A percentile compares a stretch with the other conserved stretches of the same genome.
Evolutionary conservation across 1,284 basidiomycete genomes (phyloP).

Genomic region (Melampsora abietis-canadensis): DNA sequence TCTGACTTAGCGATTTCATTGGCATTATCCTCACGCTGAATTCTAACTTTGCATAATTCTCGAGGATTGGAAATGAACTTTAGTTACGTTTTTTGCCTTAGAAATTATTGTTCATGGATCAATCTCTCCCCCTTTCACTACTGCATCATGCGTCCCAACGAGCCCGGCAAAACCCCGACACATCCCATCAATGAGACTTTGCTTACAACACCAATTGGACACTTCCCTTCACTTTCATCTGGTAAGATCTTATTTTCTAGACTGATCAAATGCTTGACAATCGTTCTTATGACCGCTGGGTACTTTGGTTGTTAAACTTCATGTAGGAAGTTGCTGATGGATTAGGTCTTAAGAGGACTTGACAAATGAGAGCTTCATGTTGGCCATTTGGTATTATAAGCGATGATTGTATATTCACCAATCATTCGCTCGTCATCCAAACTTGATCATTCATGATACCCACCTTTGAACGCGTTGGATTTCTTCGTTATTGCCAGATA

Average conservation of each 20-base stretch:
- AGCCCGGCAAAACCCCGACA: too few relatives aligned
- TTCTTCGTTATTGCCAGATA: slow-evolving; percentile 37
- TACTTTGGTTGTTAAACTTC: too few relatives aligned
- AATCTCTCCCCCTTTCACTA: too few relatives aligned
- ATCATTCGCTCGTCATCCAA: slow-evolving; percentile 34
- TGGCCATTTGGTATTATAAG: slow-evolving; percentile 33
- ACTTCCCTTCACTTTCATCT: slow-evolving; percentile 38
- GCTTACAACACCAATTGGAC: slow-evolving; percentile 14
- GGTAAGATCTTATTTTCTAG: slow-evolving; percentile 7
- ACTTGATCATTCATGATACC: neutral
- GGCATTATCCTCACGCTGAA: too few relatives aligned
- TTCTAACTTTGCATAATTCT: too few relatives aligned
- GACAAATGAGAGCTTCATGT: slow-evolving; percentile 41
- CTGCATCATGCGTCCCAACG: too few relatives aligned
- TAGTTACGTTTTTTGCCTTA: too few relatives aligned
- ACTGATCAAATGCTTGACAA: neutral
- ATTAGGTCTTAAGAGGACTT: slow-evolving; percentile 25
- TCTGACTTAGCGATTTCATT: too few relatives aligned
- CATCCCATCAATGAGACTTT: neutral
- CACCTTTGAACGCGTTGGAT: too few relatives aligned
- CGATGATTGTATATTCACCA: slow-evolving; percentile 15
- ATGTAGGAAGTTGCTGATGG: slow-evolving; percentile 34
- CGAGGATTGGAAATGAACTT: too few relatives aligned
- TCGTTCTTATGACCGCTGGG: neutral
- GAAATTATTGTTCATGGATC: too few relatives aligned